These are phyloP conservation scores for Chalaropsis ovoidea DNA, from an alignment of 2,329 filamentous ascomycete species.

Conservation along the genomic window DNA sequence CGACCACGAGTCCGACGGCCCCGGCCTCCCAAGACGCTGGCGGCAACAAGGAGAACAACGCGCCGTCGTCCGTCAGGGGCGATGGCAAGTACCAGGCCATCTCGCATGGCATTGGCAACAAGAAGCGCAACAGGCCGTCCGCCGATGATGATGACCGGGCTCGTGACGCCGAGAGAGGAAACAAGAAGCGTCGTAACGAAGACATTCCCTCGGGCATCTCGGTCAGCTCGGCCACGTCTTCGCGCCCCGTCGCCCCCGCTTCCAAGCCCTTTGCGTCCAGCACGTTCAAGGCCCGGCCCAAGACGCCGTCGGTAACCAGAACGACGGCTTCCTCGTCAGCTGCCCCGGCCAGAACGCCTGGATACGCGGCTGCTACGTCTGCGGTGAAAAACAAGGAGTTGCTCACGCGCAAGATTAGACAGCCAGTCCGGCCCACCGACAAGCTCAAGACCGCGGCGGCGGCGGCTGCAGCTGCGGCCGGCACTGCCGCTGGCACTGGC, in stretches of 20 bases:
- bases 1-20: conserved; percentile 22
- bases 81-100: conserved; percentile 37
- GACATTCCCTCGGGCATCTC: conserved; percentile 43
- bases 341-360: conserved; percentile 12
- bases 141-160: conserved; percentile 48
- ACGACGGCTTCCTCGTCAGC: background rate
- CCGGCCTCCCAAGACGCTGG: conserved; percentile 34
- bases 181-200: conserved; percentile 52
- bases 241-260: conserved; percentile 30
- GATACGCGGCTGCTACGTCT: conserved; percentile 22
- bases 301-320: conserved; percentile 16
- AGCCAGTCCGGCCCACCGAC: conserved; percentile 24
- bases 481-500: background rate
- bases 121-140: conserved; percentile 52
- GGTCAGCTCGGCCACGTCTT: conserved; percentile 43
- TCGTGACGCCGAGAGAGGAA: conserved; percentile 42
- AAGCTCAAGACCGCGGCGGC: conserved; percentile 19
- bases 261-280: conserved; percentile 29
- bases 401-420: conserved; percentile 22
- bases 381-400: conserved; percentile 23
- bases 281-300: conserved; percentile 14
- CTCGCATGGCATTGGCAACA: conserved; percentile 54
- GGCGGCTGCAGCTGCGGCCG: background rate
- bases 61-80: conserved; percentile 32
- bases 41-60: conserved; percentile 43